Percentiles rank a stretch among this genome's conserved stretches.
Conservation (phyloP, 2,329 filamentous ascomycete genomes). For the Hymenoscyphus linearis region DNA sequence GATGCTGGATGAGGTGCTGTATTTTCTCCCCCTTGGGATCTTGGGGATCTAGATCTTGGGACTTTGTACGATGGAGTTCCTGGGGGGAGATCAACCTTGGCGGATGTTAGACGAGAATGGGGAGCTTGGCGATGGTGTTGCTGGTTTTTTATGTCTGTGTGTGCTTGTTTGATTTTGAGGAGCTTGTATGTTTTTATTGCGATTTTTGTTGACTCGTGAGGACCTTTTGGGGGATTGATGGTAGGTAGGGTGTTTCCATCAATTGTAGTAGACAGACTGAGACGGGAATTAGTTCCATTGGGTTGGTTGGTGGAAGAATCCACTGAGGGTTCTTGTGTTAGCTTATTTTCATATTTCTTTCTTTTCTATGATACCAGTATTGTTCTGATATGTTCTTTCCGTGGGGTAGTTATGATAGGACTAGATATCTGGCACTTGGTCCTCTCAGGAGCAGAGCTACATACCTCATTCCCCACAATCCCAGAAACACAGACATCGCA, state of each 20-base stretch:
- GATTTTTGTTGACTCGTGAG: constrained; percentile 36
- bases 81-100: no score
- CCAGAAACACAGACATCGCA: constrained; percentile 42
- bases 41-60: no score
- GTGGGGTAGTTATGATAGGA: background rate
- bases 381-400: background rate
- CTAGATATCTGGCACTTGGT: no score
- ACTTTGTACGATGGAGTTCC: no score
- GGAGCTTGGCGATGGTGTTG: constrained; percentile 40
- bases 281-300: constrained; percentile 39
- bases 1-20: no score
- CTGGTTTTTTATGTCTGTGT: constrained; percentile 41
- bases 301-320: constrained; percentile 34
- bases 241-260: constrained; percentile 38
- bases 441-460: no score
- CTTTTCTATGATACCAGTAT: background rate
- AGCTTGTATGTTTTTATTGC: constrained; percentile 38
- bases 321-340: constrained; percentile 29
- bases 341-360: background rate
- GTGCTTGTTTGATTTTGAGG: constrained; percentile 42
- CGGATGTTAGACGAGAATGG: constrained; percentile 28
- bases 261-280: constrained; percentile 38
- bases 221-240: constrained; percentile 36
- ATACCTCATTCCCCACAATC: constrained; percentile 17
- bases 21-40: no score